phyloP scores from a whole-genome alignment of 495 filamentous ascomycete genomes.

The Penicillium robsamsonii region DNA sequence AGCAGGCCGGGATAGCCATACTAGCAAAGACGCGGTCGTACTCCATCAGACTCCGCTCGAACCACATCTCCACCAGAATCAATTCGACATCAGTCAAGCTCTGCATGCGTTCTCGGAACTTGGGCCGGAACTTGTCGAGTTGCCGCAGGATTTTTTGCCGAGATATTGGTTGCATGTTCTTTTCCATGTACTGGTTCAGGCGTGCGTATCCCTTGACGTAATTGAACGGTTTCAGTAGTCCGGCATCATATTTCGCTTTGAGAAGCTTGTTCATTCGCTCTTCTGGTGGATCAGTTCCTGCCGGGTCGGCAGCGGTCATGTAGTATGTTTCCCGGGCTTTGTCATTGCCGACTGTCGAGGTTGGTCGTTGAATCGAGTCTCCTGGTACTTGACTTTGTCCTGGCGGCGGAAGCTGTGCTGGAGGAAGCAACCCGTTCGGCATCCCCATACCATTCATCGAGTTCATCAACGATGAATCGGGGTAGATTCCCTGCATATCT shows the following conservation, averaged over 20 bases:
- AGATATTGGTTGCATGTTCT: constrained; percentile 71
- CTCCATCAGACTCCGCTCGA: constrained; percentile 90
- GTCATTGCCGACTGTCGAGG: constrained; percentile 63
- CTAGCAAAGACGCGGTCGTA: constrained; percentile 98
- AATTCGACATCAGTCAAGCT: constrained; percentile 87
- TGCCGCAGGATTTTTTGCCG: constrained; percentile 87
- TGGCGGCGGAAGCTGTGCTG: constrained; percentile 34
- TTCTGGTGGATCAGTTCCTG: constrained; percentile 86
- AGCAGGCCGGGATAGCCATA: constrained; percentile 98
- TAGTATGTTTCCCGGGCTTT: constrained; percentile 90
- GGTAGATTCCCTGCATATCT: constrained; percentile 53
- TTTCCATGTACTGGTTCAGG: constrained; percentile 85
- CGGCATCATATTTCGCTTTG: constrained; percentile 92
- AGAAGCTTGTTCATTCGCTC: constrained; percentile 94
- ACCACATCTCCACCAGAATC: constrained; percentile 97
- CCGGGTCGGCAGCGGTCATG: constrained; percentile 92
- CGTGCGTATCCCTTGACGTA: constrained; percentile 95
- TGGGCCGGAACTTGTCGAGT: constrained; percentile 87
- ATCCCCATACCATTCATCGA: constrained; percentile 43
- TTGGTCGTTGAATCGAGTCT: constrained; percentile 58
- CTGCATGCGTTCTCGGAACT: constrained; percentile 94
- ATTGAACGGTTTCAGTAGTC: constrained; percentile 92
- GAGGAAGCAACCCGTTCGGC: constrained; percentile 34
- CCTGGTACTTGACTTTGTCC: constrained; percentile 48
- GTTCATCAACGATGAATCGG: constrained; percentile 54